phyloP scores from a whole-genome alignment of 805 yeast species.

The Metschnikowia colocasiae region DNA sequence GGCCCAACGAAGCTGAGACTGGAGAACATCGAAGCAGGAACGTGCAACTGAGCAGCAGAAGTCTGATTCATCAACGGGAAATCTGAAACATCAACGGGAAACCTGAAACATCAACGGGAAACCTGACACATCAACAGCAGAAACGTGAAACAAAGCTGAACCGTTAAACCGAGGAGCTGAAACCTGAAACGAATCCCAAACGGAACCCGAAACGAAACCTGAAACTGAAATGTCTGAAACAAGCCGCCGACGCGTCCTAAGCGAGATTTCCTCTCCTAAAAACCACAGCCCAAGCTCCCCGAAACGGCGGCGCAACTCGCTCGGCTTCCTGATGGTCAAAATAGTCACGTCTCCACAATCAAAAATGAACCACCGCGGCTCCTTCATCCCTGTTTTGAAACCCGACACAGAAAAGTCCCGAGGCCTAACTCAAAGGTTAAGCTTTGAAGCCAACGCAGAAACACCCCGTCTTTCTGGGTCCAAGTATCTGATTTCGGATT shows the following conservation, averaged over 20 bases:
- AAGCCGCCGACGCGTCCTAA: conserved; percentile 19
- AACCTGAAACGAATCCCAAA: too few species aligned
- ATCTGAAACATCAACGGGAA: too few species aligned
- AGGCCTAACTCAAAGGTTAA: not conserved
- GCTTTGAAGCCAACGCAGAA: not conserved
- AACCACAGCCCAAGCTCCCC: not conserved
- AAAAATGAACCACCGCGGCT: conserved; percentile 8
- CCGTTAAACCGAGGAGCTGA: too few species aligned
- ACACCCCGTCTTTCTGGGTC: not conserved
- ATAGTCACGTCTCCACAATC: conserved; percentile 8
- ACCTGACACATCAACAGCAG: too few species aligned
- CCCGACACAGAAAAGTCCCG: not conserved
- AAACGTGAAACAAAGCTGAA: too few species aligned
- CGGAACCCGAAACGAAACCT: too few species aligned
- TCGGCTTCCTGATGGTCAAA: conserved; percentile 22
- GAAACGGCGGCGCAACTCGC: conserved; percentile 15
- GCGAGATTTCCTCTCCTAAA: conserved; percentile 15
- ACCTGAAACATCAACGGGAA: too few species aligned
- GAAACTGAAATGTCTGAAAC: conserved; percentile 3
- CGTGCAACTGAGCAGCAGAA: too few species aligned
- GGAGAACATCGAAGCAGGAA: too few species aligned
- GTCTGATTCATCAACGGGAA: too few species aligned
- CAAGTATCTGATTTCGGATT: not conserved
- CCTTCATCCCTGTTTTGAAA: conserved; percentile 14
- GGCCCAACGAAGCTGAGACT: too few species aligned